Evolutionary conservation across 2,329 filamentous ascomycete genomes (phyloP).

Genomic region (Drechmeria coniospora): DNA sequence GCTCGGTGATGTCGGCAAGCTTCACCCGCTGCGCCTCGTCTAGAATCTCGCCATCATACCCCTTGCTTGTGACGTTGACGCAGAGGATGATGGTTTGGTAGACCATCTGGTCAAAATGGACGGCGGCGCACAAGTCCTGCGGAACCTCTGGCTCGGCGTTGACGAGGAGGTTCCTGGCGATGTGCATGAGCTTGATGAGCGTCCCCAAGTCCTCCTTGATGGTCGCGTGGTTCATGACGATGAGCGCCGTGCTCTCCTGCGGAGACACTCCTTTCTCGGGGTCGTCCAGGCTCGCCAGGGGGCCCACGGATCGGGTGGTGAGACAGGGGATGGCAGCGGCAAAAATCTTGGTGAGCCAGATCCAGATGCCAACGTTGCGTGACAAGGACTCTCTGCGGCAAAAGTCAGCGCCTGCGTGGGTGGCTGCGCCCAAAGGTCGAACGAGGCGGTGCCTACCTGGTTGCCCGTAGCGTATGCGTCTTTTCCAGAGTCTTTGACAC

Average conservation of each 20-base stretch:
- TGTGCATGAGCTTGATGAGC: slow-evolving; percentile 52
- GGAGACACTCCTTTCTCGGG: slow-evolving; percentile 41
- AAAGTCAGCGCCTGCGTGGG: slow-evolving; percentile 5
- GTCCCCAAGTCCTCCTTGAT: slow-evolving; percentile 48
- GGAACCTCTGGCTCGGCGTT: slow-evolving; percentile 49
- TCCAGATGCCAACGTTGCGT: slow-evolving; percentile 49
- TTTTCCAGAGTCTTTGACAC: slow-evolving; percentile 47
- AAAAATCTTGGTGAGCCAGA: slow-evolving; percentile 47
- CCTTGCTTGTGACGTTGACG: slow-evolving; percentile 52
- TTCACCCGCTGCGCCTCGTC: slow-evolving; percentile 42
- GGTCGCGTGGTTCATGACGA: slow-evolving; percentile 44
- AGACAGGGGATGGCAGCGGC: slow-evolving; percentile 44
- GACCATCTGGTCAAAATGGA: slow-evolving; percentile 50
- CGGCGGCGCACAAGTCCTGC: slow-evolving; percentile 48
- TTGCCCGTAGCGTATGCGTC: slow-evolving; percentile 44
- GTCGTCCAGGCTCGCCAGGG: slow-evolving; percentile 35
- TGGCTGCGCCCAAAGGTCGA: background rate
- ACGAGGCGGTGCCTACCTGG: slow-evolving; percentile 28
- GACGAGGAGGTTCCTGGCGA: slow-evolving; percentile 48
- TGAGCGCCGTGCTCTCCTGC: slow-evolving; percentile 45
- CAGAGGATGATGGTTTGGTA: slow-evolving; percentile 51
- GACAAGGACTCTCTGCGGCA: slow-evolving; percentile 39
- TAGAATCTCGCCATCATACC: slow-evolving; percentile 47
- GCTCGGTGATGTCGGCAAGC: slow-evolving; percentile 46
- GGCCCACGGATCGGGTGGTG: slow-evolving; percentile 42